These are phyloP conservation scores for Pythium sp. DNA, from an alignment of 352 stramenopile species.

Conservation along the genomic window DNA sequence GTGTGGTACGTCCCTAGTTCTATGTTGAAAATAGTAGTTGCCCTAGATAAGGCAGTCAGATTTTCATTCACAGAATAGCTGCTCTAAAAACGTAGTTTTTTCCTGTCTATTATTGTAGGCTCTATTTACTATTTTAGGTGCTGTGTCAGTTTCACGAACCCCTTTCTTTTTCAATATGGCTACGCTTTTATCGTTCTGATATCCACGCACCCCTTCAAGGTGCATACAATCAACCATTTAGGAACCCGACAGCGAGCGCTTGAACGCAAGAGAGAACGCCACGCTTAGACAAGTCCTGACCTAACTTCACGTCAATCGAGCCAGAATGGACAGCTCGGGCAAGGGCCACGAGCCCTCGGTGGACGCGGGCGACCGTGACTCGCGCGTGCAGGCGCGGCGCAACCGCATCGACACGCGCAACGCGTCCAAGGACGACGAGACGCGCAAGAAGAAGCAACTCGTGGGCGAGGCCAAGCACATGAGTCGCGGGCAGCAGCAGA, in stretches of 20 bases:
- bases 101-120: too few species aligned
- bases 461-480: constrained; percentile 62
- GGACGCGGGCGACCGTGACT: constrained; percentile 51
- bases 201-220: too few species aligned
- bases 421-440: constrained; percentile 76
- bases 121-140: too few species aligned
- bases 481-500: constrained; percentile 72
- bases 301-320: not conserved
- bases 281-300: not conserved
- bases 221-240: not conserved
- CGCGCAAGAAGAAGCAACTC: constrained; percentile 67
- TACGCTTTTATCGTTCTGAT: too few species aligned
- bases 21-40: too few species aligned
- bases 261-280: not conserved
- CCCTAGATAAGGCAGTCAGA: too few species aligned
- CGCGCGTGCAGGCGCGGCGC: constrained; percentile 57
- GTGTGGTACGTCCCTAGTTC: too few species aligned
- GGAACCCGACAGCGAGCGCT: not conserved
- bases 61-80: too few species aligned
- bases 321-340: constrained; percentile 22
- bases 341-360: constrained; percentile 38
- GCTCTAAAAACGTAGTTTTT: too few species aligned
- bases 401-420: constrained; percentile 78
- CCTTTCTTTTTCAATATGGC: too few species aligned
- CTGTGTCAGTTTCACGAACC: too few species aligned